A percentile compares a stretch with the other conserved stretches of the same genome.
phyloP scores from a whole-genome alignment of 495 filamentous ascomycete species.

The Cercophora scortea region DNA sequence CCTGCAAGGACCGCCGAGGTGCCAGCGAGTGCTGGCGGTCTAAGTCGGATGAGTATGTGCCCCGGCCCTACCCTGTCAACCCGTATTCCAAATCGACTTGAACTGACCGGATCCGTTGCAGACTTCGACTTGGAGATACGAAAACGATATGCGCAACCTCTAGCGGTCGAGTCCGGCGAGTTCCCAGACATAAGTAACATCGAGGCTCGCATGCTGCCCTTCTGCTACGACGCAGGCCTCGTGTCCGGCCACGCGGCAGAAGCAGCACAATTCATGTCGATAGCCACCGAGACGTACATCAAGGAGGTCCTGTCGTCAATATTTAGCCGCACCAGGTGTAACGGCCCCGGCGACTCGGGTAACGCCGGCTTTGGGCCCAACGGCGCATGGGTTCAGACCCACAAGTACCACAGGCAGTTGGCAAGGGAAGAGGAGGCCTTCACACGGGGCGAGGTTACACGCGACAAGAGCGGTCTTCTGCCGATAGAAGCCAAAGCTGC shows the following conservation, averaged over 20 bases:
- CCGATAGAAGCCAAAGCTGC: conserved; percentile 68
- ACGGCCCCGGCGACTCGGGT: conserved; percentile 57
- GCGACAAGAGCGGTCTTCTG: conserved; percentile 65
- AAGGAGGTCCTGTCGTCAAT: conserved; percentile 79
- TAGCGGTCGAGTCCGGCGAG: conserved; percentile 84
- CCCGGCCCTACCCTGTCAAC: neutral
- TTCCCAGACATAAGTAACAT: conserved; percentile 80
- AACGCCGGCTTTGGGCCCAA: conserved; percentile 53
- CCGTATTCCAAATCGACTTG: no score
- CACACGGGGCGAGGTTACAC: conserved; percentile 55
- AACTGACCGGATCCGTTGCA: conserved; percentile 18
- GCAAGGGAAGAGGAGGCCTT: conserved; percentile 64
- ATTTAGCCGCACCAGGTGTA: conserved; percentile 69
- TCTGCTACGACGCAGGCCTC: conserved; percentile 89
- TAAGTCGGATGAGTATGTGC: conserved; percentile 80
- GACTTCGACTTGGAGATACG: conserved; percentile 89
- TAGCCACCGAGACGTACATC: conserved; percentile 84
- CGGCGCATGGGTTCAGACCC: conserved; percentile 66
- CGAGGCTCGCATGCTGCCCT: conserved; percentile 78
- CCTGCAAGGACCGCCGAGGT: conserved; percentile 61
- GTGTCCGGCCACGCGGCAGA: conserved; percentile 61
- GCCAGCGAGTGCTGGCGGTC: conserved; percentile 62
- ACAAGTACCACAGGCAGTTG: conserved; percentile 64
- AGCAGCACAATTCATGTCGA: conserved; percentile 78
- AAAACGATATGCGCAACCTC: conserved; percentile 80